These are phyloP conservation scores for Solanum dulcamara DNA, from an alignment of 257 asterid species.

Conservation along the genomic window DNA sequence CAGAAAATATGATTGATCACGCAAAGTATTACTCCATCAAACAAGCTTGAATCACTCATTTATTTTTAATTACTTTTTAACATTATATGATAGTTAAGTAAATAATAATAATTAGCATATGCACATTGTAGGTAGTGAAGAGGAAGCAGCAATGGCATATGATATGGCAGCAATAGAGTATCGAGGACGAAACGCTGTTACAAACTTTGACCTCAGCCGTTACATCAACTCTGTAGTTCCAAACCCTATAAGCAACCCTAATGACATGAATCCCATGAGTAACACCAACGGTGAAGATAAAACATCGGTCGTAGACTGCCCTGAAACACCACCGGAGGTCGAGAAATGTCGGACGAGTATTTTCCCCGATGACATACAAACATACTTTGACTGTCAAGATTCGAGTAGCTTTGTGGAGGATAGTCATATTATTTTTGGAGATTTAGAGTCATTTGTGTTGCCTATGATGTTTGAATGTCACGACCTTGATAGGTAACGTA, in stretches of 20 bases:
- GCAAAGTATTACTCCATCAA: no score
- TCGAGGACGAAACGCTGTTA: slow-evolving; percentile 47
- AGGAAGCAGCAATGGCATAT: slow-evolving; percentile 63
- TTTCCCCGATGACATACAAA: slow-evolving; percentile 86
- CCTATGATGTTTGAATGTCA: slow-evolving; percentile 38
- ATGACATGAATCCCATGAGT: not conserved
- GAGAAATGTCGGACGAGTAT: slow-evolving; percentile 33
- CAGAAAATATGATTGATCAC: no score
- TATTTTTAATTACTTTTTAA: no score
- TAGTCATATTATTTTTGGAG: slow-evolving; percentile 50
- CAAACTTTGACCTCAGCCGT: slow-evolving; percentile 49
- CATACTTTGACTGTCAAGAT: slow-evolving; percentile 73
- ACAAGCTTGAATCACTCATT: no score
- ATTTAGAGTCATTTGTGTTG: slow-evolving; percentile 33
- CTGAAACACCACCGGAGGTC: slow-evolving; percentile 24
- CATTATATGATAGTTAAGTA: no score
- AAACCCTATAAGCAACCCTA: not conserved
- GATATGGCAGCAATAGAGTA: slow-evolving; percentile 58
- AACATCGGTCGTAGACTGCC: slow-evolving; percentile 5
- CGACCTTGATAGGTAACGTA: no score
- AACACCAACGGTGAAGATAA: slow-evolving; percentile 13
- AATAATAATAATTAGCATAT: no score
- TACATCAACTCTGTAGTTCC: slow-evolving; percentile 47
- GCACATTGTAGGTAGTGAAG: slow-evolving; percentile 35
- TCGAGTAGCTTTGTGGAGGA: slow-evolving; percentile 46